A percentile compares a stretch with the other conserved stretches of the same genome.
Conservation (phyloP, 352 stramenopile genomes). For the Elongisporangium undulatum region DNA sequence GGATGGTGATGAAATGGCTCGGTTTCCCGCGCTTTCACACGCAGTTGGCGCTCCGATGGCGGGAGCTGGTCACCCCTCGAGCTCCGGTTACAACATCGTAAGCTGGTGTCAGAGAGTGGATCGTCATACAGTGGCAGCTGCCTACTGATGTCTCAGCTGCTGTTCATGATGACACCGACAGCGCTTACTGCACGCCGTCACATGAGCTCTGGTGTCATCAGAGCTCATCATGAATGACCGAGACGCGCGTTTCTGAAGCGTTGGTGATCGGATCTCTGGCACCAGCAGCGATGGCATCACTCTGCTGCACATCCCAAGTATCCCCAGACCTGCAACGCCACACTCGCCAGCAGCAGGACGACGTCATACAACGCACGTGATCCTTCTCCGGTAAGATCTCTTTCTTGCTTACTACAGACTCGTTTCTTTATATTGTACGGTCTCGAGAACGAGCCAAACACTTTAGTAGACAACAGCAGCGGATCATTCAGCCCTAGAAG, state of each 20-base stretch:
- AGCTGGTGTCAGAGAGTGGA: neutral
- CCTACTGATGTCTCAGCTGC: neutral
- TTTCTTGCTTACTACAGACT: neutral
- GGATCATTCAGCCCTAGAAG: conserved; percentile 31
- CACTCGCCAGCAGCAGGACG: neutral
- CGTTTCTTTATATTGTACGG: neutral
- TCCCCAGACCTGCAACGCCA: neutral
- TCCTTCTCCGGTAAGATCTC: neutral
- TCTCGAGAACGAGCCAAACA: neutral
- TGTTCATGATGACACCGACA: neutral
- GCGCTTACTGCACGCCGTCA: neutral
- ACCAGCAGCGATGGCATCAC: neutral
- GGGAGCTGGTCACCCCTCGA: neutral
- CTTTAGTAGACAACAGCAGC: neutral
- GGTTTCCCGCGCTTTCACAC: neutral
- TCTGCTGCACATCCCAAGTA: neutral
- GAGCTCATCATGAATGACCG: neutral
- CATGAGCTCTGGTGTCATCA: neutral
- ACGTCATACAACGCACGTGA: neutral
- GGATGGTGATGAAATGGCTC: neutral
- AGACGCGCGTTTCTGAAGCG: neutral
- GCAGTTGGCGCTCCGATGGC: neutral
- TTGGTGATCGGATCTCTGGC: neutral
- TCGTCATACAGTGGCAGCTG: neutral
- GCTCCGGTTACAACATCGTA: neutral